Base-by-base conservation (phyloP, 1,284 basidiomycete genomes). In the Takashimella tepidaria region DNA sequence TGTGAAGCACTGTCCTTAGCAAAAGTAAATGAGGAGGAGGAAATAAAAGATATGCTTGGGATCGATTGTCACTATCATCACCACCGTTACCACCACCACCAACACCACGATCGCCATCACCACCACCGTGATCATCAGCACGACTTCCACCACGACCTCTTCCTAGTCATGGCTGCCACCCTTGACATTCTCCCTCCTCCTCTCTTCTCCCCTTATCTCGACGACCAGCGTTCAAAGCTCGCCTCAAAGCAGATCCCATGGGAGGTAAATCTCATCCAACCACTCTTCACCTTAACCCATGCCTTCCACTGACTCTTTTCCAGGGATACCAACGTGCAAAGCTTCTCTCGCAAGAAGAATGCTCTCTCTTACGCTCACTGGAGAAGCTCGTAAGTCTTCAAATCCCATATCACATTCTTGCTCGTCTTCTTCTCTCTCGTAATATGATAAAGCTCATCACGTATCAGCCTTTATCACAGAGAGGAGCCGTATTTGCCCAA, bases 261-360 rank as follows among this genome's bases (percentile, higher is more conserved):
- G 93, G 93, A 97, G 84, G 92, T 93, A 55, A 57, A 77, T 61
- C 41, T 40, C 37, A 10, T 13, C n/a, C 21, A 5, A 6, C 1
- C 2, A 22, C 27, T 3, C 19, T 6, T 16, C 31, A 12, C 13
- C 13, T 27, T 45, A n/a, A n/a, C 23, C 21, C 16, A 21, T 11
- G 13, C n/a, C 12, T 27, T 31, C n/a, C 10, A 50, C 50, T 58
- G 40, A 42, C 51, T 26, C n/a, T n/a, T n/a, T n/a, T n/a, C n/a
- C 67, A 89, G 87, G 92, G 89, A 59, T 98, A 98, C 78, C 92
- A 96, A 78, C 87, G 95, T 58, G 92, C 92, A 46, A 92, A 87
- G 56, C 83, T 95, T 45, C 84, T 98, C 65, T 89, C 89, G 19
- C 80, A 83, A 11, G 91, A 96, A 55, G 93, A 98, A 75, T 83